A percentile compares a stretch with the other conserved stretches of the same genome.
Evolutionary conservation across 805 yeast species (phyloP).

Genomic region (Cyberlindnera veronae): DNA sequence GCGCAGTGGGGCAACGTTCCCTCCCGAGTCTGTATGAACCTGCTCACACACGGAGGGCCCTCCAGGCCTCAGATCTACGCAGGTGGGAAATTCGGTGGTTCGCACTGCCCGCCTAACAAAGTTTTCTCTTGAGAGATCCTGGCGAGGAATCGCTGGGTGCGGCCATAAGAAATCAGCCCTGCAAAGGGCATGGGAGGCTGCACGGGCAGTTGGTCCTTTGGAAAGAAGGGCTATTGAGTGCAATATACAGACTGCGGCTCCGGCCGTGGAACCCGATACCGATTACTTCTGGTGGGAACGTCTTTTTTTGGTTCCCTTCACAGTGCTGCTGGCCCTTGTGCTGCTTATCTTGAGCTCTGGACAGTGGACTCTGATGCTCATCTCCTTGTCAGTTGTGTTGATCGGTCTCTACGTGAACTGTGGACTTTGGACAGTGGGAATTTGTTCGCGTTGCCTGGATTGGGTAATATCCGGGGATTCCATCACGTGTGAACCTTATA

Average conservation of each 20-base stretch:
- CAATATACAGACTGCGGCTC: constrained; percentile 49
- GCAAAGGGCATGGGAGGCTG: constrained; percentile 46
- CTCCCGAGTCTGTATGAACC: constrained; percentile 30
- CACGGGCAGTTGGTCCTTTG: constrained; percentile 51
- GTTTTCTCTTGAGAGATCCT: constrained; percentile 56
- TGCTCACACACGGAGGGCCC: constrained; percentile 25
- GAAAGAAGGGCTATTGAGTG: constrained; percentile 47
- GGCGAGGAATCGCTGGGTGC: constrained; percentile 57
- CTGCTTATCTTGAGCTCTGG: no score
- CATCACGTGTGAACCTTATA: no score
- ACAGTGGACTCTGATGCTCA: no score
- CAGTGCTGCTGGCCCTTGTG: not conserved
- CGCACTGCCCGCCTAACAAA: constrained; percentile 40
- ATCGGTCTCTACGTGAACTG: no score
- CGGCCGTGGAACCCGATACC: constrained; percentile 51
- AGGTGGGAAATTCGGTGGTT: constrained; percentile 67
- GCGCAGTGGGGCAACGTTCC: constrained; percentile 24
- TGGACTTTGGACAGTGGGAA: no score
- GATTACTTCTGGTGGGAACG: constrained; percentile 50
- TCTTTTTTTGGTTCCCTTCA: constrained; percentile 11
- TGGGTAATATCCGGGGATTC: no score
- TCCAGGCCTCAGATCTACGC: constrained; percentile 7
- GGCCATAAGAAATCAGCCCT: constrained; percentile 47
- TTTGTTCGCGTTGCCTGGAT: no score
- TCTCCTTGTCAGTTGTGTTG: no score